Conservation (phyloP, 2,329 filamentous ascomycete genomes). For the Teratosphaeria viscida region DNA sequence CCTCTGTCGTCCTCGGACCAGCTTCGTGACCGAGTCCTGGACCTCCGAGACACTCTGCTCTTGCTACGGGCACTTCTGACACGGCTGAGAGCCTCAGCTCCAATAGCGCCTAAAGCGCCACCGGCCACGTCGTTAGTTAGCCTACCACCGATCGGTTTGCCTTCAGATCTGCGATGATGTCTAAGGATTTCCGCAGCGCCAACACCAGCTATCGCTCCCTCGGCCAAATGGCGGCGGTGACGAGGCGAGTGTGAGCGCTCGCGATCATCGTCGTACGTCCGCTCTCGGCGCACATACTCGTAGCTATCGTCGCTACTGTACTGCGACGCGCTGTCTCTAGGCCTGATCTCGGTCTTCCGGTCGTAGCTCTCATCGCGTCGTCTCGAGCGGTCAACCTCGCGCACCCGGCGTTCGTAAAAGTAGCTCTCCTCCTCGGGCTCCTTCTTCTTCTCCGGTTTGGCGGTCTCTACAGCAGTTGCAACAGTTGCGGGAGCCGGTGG, state of each 20-base stretch:
- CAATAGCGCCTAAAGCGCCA: conserved; percentile 50
- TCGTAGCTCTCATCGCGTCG: conserved; percentile 30
- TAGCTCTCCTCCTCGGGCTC: conserved; percentile 44
- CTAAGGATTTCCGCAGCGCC: conserved; percentile 51
- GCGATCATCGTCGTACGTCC: conserved; percentile 29
- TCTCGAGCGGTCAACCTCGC: conserved; percentile 43
- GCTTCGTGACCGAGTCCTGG: conserved; percentile 6
- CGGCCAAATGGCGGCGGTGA: conserved; percentile 49
- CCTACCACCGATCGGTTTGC: conserved; percentile 42
- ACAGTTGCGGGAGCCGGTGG: neutral
- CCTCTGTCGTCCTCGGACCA: conserved; percentile 11
- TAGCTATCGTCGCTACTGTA: conserved; percentile 53
- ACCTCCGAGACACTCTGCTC: conserved; percentile 15
- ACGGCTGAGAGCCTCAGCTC: conserved; percentile 47
- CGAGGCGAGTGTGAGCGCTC: conserved; percentile 28
- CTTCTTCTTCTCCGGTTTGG: conserved; percentile 16
- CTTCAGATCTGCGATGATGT: conserved; percentile 46
- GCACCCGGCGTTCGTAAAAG: conserved; percentile 49
- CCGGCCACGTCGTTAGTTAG: conserved; percentile 47
- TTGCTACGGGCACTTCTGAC: conserved; percentile 29
- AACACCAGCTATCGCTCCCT: conserved; percentile 50
- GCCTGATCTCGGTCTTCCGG: conserved; percentile 37
- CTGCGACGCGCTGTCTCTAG: conserved; percentile 44
- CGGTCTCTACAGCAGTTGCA: neutral
- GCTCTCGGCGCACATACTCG: conserved; percentile 45